phyloP scores from a whole-genome alignment of 1,139 yeast species.

The Yamadazyma friedrichii region DNA sequence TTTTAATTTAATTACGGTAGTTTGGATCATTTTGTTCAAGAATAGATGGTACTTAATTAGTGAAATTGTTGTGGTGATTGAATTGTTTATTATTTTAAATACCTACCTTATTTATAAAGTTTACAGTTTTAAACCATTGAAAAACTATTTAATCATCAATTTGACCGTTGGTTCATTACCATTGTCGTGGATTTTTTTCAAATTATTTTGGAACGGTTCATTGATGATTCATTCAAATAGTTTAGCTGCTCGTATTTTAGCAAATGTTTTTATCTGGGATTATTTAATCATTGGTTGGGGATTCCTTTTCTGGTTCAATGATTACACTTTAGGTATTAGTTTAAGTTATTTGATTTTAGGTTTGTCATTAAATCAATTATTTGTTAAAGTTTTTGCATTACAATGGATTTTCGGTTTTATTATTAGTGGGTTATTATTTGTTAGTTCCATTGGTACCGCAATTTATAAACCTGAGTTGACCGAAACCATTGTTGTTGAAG shows the following conservation, averaged over 20 bases:
- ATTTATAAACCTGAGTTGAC: constrained; percentile 20
- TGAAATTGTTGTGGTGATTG: constrained; percentile 51
- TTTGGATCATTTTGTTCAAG: constrained; percentile 64
- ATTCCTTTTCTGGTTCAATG: constrained; percentile 58
- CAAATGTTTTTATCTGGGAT: constrained; percentile 77
- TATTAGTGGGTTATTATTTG: constrained; percentile 55
- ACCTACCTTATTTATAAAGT: constrained; percentile 64
- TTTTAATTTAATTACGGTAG: constrained; percentile 57
- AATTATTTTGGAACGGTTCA: constrained; percentile 83
- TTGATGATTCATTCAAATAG: constrained; percentile 57
- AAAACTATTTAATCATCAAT: constrained; percentile 17
- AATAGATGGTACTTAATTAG: constrained; percentile 52
- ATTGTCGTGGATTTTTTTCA: constrained; percentile 69
- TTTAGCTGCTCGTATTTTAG: constrained; percentile 62
- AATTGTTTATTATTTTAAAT: constrained; percentile 56
- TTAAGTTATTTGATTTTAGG: constrained; percentile 60
- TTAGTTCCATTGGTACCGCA: constrained; percentile 47
- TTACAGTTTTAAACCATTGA: constrained; percentile 50
- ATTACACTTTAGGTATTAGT: constrained; percentile 69
- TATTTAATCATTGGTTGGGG: constrained; percentile 64
- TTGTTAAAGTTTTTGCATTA: constrained; percentile 66
- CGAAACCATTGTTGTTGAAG: constrained; percentile 15
- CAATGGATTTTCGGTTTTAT: constrained; percentile 83
- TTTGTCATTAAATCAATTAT: constrained; percentile 66
- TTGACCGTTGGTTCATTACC: constrained; percentile 63